phyloP scores from a whole-genome alignment of 768 basidiomycete species.

The Amyloporia xantha region DNA sequence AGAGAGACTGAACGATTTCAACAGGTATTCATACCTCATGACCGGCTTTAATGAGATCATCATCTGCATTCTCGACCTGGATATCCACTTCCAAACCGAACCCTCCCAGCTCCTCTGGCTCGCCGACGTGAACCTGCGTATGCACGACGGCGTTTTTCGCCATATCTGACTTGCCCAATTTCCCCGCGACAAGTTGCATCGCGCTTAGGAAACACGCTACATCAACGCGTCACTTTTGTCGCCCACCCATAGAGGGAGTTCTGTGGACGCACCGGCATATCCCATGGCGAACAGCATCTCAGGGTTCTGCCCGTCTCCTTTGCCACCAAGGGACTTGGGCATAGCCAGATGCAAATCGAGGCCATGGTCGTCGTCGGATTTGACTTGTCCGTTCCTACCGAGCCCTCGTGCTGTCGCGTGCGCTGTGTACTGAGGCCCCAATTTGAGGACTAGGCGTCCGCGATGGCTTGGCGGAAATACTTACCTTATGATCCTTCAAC shows the following conservation, averaged over 20 bases:
- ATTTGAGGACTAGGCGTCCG: not conserved
- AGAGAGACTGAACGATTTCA: not conserved
- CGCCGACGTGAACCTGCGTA: slow-evolving; percentile 56
- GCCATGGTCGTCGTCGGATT: slow-evolving; percentile 26
- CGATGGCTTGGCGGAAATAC: too few species aligned
- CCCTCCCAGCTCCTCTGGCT: slow-evolving; percentile 48
- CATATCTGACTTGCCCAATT: slow-evolving; percentile 46
- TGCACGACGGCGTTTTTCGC: slow-evolving; percentile 57
- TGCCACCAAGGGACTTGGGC: slow-evolving; percentile 30
- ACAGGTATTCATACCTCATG: slow-evolving; percentile 49
- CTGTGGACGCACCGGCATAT: slow-evolving; percentile 22
- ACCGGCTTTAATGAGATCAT: slow-evolving; percentile 57
- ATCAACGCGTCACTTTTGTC: not conserved
- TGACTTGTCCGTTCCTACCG: slow-evolving; percentile 53
- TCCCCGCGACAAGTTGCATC: slow-evolving; percentile 50
- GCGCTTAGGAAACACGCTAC: slow-evolving; percentile 71
- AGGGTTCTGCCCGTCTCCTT: slow-evolving; percentile 33
- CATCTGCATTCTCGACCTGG: slow-evolving; percentile 61
- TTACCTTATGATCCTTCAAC: slow-evolving; percentile 42
- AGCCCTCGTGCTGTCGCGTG: slow-evolving; percentile 57
- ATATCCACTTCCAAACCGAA: slow-evolving; percentile 67
- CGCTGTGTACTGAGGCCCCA: slow-evolving; percentile 52
- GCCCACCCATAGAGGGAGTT: not conserved
- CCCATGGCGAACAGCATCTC: slow-evolving; percentile 34
- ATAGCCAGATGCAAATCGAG: slow-evolving; percentile 28